Percentiles rank a stretch among this genome's conserved stretches.
These are phyloP conservation scores for Protomyces lactucae-debilis DNA, from an alignment of 1,139 yeast genomes.

Conservation along the genomic window DNA sequence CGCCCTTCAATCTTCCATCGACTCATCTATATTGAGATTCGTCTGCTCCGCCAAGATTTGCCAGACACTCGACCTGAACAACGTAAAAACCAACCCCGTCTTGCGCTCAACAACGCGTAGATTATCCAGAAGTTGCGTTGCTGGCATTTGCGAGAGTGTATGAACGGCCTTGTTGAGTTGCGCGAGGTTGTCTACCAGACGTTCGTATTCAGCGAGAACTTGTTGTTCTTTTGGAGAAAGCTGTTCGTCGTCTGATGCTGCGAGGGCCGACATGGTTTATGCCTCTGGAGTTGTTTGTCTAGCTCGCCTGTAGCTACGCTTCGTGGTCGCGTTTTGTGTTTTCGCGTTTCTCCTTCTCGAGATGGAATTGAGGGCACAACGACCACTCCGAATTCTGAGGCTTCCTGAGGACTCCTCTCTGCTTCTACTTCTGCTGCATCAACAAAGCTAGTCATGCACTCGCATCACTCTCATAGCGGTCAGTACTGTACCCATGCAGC, in stretches of 20 bases:
- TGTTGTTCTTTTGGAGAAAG: conserved; percentile 18
- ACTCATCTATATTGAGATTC: not conserved
- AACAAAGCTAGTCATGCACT: conserved; percentile 3
- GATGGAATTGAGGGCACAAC: no score
- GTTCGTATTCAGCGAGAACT: conserved; percentile 20
- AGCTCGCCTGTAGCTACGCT: not conserved
- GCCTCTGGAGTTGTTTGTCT: not conserved
- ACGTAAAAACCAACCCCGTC: conserved; percentile 54
- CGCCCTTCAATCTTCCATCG: not conserved
- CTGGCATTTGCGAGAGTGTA: conserved; percentile 36
- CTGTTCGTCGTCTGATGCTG: not conserved
- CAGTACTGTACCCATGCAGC: conserved; percentile 40
- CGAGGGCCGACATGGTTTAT: no score
- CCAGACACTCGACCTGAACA: conserved; percentile 55
- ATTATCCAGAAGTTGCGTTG: conserved; percentile 46
- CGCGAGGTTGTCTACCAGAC: conserved; percentile 31
- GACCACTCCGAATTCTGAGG: no score
- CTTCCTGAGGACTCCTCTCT: no score
- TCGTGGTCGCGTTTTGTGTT: no score
- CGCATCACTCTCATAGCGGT: conserved; percentile 30
- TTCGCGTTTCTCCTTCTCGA: no score
- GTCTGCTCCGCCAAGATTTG: conserved; percentile 27
- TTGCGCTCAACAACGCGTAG: conserved; percentile 53
- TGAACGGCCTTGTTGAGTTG: conserved; percentile 28
- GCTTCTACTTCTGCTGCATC: no score